These are phyloP conservation scores for Hyphopichia homilentoma DNA, from an alignment of 805 yeast species.

Conservation along the genomic window DNA sequence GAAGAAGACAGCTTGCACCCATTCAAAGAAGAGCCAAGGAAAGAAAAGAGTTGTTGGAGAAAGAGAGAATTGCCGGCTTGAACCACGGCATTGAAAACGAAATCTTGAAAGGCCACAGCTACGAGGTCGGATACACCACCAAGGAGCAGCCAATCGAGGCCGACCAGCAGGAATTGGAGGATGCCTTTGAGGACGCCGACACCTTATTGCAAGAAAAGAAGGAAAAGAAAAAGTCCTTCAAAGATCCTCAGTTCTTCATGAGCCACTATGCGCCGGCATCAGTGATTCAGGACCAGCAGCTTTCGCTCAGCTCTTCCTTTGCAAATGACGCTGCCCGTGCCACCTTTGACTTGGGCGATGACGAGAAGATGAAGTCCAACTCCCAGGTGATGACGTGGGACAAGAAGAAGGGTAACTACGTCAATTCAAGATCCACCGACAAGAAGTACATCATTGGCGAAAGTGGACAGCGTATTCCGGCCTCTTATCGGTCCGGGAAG, in stretches of 20 bases:
- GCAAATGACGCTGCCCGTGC: constrained; percentile 82
- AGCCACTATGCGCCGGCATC: constrained; percentile 86
- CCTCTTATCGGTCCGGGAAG: constrained; percentile 84
- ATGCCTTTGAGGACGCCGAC: constrained; percentile 54
- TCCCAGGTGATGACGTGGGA: constrained; percentile 87
- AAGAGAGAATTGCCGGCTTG: constrained; percentile 72
- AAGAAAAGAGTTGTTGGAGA: constrained; percentile 60
- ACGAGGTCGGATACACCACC: constrained; percentile 45
- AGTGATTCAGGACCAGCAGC: constrained; percentile 77
- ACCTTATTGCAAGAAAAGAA: constrained; percentile 25
- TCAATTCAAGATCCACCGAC: constrained; percentile 75
- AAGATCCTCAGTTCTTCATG: constrained; percentile 77
- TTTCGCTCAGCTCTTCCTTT: constrained; percentile 55
- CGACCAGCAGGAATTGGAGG: constrained; percentile 45
- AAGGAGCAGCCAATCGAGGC: constrained; percentile 30
- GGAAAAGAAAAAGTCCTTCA: constrained; percentile 48
- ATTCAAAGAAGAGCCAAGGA: constrained; percentile 77
- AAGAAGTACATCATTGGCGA: constrained; percentile 91
- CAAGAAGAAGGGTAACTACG: constrained; percentile 84
- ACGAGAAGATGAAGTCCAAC: constrained; percentile 68
- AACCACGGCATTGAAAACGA: constrained; percentile 74
- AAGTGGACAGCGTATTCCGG: constrained; percentile 89
- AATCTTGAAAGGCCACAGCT: constrained; percentile 48
- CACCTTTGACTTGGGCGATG: constrained; percentile 75
- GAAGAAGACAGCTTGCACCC: constrained; percentile 87